Evolutionary conservation across 352 stramenopile species (phyloP).

Genomic region (Globisporangium parvum): DNA sequence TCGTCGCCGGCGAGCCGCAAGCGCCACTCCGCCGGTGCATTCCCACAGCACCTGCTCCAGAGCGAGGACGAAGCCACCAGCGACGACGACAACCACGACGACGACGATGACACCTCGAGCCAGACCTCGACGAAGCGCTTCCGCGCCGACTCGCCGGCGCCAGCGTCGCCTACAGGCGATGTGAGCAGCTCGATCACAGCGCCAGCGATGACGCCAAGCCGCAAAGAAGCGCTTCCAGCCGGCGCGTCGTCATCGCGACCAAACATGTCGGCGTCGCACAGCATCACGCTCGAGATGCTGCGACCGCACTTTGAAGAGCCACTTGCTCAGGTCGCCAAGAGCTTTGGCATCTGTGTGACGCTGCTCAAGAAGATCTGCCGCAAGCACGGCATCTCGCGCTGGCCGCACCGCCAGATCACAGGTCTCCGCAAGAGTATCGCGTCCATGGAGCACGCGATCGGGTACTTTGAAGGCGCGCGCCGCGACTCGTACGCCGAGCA

Average conservation of each 20-base stretch:
- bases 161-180: background rate
- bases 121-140: constrained; percentile 9
- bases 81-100: background rate
- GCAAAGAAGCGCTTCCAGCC: constrained; percentile 10
- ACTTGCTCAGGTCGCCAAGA: constrained; percentile 64
- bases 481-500: constrained; percentile 68
- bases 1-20: background rate
- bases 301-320: constrained; percentile 82
- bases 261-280: constrained; percentile 72
- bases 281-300: constrained; percentile 78
- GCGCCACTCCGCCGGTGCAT: constrained; percentile 1
- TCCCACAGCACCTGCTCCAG: constrained; percentile 4
- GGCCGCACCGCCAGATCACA: constrained; percentile 83
- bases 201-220: constrained; percentile 12
- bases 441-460: constrained; percentile 81
- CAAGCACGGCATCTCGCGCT: constrained; percentile 70
- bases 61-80: background rate
- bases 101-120: background rate
- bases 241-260: constrained; percentile 16
- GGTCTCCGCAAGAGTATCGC: constrained; percentile 83
- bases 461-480: constrained; percentile 63
- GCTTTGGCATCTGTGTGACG: constrained; percentile 80
- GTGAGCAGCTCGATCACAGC: background rate
- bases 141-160: background rate
- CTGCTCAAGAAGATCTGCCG: constrained; percentile 85